Evolutionary conservation across 1,284 basidiomycete species (phyloP).

Genomic region (Pseudozyma sp.): DNA sequence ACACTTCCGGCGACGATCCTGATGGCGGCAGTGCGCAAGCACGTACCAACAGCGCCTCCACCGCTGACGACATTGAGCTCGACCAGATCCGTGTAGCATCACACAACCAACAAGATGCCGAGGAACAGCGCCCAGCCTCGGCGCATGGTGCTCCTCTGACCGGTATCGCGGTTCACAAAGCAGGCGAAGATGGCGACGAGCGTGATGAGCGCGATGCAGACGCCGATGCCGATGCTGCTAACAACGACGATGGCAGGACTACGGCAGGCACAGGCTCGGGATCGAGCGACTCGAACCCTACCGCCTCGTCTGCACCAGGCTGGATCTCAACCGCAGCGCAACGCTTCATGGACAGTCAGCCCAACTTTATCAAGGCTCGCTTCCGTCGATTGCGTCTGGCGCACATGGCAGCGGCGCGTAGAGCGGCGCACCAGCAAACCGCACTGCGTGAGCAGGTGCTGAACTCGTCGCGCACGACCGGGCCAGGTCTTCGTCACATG

Average conservation of each 20-base stretch:
- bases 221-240: constrained; percentile 6
- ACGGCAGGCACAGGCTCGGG: constrained; percentile 45
- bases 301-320: constrained; percentile 48
- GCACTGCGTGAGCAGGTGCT: constrained; percentile 60
- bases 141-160: constrained; percentile 10
- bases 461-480: constrained; percentile 37
- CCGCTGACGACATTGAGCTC: constrained; percentile 43
- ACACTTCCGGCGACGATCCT: constrained; percentile 11
- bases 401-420: constrained; percentile 58
- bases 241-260: constrained; percentile 47
- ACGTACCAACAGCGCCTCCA: constrained; percentile 8
- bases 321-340: constrained; percentile 46
- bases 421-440: constrained; percentile 59
- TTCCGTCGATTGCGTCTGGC: constrained; percentile 57
- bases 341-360: constrained; percentile 52
- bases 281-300: constrained; percentile 58
- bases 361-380: constrained; percentile 58
- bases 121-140: background rate
- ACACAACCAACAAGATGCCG: constrained; percentile 3
- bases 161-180: constrained; percentile 19
- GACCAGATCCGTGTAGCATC: constrained; percentile 31
- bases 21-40: constrained; percentile 8
- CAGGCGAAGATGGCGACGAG: constrained; percentile 8
- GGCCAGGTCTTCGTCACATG: constrained; percentile 56
- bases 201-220: constrained; percentile 16